Evolutionary conservation across 192 early-diverging fungal species (phyloP).

Genomic region (Rhizoclosmatium globosum): DNA sequence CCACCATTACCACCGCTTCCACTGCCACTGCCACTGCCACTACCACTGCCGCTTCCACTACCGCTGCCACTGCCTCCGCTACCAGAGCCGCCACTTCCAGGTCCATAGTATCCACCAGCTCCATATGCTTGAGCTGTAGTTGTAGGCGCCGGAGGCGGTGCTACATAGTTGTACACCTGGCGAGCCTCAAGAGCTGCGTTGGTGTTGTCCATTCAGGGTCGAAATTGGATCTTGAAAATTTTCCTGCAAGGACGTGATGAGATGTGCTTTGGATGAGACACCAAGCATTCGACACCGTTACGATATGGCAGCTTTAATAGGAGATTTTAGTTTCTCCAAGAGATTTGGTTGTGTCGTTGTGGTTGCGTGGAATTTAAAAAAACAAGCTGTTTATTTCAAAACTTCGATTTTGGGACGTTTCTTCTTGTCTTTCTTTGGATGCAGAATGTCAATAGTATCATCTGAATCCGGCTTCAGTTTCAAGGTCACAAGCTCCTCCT

Average conservation of each 20-base stretch:
- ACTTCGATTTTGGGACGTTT: neutral
- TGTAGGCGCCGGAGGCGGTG: neutral
- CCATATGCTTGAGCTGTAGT: neutral
- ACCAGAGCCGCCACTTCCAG: no score
- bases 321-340: no score
- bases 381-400: neutral
- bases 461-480: constrained; percentile 11
- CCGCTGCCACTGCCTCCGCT: neutral
- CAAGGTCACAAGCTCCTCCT: neutral
- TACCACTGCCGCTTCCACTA: neutral
- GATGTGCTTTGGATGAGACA: no score
- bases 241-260: no score
- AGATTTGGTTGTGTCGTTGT: no score
- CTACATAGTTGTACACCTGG: neutral
- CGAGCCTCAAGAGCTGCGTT: no score
- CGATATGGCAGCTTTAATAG: no score
- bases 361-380: neutral
- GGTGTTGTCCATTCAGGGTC: no score
- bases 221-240: no score
- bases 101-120: neutral
- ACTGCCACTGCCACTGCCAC: neutral
- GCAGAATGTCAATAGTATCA: neutral
- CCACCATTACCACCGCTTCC: neutral
- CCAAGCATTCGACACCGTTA: no score
- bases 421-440: neutral